A percentile compares a stretch with the other conserved stretches of the same genome.
Conservation (phyloP, 164 flowering plant genomes). For the Sextonia rubra region DNA sequence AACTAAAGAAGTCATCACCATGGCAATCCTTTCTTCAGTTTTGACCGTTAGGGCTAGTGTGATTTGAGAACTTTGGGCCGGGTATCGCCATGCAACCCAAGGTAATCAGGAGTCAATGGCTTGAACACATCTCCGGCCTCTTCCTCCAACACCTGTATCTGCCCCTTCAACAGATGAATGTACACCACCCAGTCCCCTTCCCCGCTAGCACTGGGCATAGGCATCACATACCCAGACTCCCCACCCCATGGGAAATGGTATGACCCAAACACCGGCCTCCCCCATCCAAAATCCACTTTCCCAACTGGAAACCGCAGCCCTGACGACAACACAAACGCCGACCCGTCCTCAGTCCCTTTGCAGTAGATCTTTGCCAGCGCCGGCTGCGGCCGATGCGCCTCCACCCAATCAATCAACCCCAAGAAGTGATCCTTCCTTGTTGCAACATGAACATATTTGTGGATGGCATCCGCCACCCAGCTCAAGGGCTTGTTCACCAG, state of each 20-base stretch:
- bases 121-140: slow-evolving; percentile 9
- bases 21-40: no score
- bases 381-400: slow-evolving; percentile 27
- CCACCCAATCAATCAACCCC: slow-evolving; percentile 34
- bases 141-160: slow-evolving; percentile 12
- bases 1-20: no score
- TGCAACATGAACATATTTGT: slow-evolving; percentile 14
- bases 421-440: slow-evolving; percentile 29
- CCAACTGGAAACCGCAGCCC: slow-evolving; percentile 28
- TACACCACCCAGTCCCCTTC: slow-evolving; percentile 49
- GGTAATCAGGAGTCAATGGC: slow-evolving; percentile 9
- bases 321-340: slow-evolving; percentile 32
- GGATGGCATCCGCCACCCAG: slow-evolving; percentile 24
- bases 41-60: no score
- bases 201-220: slow-evolving; percentile 28
- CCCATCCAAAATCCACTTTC: slow-evolving; percentile 40
- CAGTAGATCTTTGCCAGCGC: slow-evolving; percentile 24
- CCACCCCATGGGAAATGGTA: slow-evolving; percentile 37
- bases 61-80: no score
- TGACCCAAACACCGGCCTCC: slow-evolving; percentile 27
- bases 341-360: slow-evolving; percentile 21
- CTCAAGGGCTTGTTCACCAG: slow-evolving; percentile 20
- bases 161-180: slow-evolving; percentile 20
- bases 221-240: slow-evolving; percentile 35
- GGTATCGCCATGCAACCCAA: not conserved